Percentiles rank a stretch among this genome's conserved stretches.
Conservation (phyloP, 2,329 filamentous ascomycete genomes). For the Penicillium griseofulvum region DNA sequence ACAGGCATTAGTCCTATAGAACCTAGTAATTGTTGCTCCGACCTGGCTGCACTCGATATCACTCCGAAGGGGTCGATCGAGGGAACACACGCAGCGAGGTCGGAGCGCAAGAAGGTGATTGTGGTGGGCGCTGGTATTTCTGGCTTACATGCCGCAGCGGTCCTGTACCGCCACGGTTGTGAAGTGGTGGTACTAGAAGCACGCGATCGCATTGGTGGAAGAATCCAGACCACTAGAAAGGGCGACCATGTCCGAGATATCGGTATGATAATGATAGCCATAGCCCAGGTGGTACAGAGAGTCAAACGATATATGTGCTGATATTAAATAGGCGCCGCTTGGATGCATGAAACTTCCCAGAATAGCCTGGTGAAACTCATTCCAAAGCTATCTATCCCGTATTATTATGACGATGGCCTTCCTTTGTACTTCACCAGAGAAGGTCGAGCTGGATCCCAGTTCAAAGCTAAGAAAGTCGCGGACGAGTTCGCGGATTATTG, state of each 20-base stretch:
- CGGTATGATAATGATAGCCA: conserved; percentile 29
- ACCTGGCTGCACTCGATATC: conserved; percentile 19
- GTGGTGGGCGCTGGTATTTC: conserved; percentile 38
- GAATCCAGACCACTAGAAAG: conserved; percentile 41
- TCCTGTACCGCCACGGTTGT: conserved; percentile 35
- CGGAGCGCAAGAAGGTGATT: conserved; percentile 27
- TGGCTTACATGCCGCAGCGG: conserved; percentile 36
- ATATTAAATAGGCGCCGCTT: conserved; percentile 39
- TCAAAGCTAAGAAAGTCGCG: conserved; percentile 49
- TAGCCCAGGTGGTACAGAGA: background rate
- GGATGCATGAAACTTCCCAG: conserved; percentile 49
- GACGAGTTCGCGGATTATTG: conserved; percentile 47
- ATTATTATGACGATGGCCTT: conserved; percentile 47
- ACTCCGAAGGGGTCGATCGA: conserved; percentile 18
- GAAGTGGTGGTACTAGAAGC: conserved; percentile 38
- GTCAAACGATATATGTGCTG: background rate
- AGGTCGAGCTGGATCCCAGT: conserved; percentile 44
- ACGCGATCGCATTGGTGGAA: conserved; percentile 37
- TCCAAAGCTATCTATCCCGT: conserved; percentile 42
- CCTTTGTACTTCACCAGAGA: conserved; percentile 45
- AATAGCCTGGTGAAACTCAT: conserved; percentile 47
- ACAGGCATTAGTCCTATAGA: conserved; percentile 18
- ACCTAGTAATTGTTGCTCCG: conserved; percentile 27
- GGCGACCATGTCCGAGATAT: conserved; percentile 39
- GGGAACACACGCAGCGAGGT: conserved; percentile 23